A percentile compares a stretch with the other conserved stretches of the same genome.
Conservation (phyloP, 2,329 filamentous ascomycete species). For the Ophiosphaerella herpotricha region DNA sequence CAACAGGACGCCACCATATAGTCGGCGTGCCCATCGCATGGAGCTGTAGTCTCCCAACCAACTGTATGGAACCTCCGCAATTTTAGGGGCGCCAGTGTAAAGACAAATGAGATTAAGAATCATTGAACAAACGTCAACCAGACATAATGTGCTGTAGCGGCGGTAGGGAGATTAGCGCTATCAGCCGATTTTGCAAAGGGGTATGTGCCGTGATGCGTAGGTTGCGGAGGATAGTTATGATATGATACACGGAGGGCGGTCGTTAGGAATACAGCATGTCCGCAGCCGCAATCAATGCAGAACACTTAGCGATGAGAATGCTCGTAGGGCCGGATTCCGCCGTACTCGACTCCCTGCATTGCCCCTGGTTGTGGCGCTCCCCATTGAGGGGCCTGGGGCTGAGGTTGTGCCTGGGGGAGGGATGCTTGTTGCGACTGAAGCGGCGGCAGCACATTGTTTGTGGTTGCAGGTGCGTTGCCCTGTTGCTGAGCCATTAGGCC, state of each 20-base stretch:
- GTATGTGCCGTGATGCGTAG: neutral
- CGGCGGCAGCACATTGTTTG: slow-evolving; percentile 43
- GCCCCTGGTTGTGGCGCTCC: slow-evolving; percentile 39
- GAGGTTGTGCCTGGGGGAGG: slow-evolving; percentile 24
- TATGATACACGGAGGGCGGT: neutral
- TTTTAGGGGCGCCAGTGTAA: too few relatives aligned
- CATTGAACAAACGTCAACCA: too few relatives aligned
- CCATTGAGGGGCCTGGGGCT: slow-evolving; percentile 44
- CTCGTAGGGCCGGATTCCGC: slow-evolving; percentile 42
- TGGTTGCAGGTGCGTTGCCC: slow-evolving; percentile 31
- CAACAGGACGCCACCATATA: too few relatives aligned
- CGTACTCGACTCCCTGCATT: slow-evolving; percentile 58
- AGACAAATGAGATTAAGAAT: too few relatives aligned
- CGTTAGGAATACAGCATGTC: neutral
- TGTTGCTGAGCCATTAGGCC: slow-evolving; percentile 49
- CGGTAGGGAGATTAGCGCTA: neutral
- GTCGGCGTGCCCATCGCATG: too few relatives aligned
- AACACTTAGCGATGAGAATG: slow-evolving; percentile 36
- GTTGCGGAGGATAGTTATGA: neutral
- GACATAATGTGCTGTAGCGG: neutral
- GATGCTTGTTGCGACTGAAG: slow-evolving; percentile 45
- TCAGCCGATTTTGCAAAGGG: neutral
- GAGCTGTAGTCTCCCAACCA: too few relatives aligned
- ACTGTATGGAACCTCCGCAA: too few relatives aligned
- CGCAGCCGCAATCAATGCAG: neutral